A percentile compares a stretch with the other conserved stretches of the same genome.
These are phyloP conservation scores for Glonium stellatum DNA, from an alignment of 495 filamentous ascomycete genomes.

Conservation along the genomic window DNA sequence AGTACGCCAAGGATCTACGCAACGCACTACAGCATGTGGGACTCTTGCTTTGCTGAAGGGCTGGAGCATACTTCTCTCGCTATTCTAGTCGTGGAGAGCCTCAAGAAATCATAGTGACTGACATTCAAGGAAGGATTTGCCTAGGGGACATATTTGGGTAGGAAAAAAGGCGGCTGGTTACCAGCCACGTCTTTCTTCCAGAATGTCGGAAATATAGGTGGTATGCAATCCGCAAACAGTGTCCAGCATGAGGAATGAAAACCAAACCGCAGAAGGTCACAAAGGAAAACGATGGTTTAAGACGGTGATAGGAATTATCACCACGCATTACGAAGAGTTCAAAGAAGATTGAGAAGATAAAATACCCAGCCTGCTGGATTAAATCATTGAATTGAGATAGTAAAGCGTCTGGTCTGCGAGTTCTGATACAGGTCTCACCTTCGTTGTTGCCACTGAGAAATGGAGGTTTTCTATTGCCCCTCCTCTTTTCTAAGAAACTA, in stretches of 20 bases:
- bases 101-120: background rate
- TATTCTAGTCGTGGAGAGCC: background rate
- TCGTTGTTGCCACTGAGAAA: background rate
- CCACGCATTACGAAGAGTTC: background rate
- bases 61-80: background rate
- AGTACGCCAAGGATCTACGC: too few relatives aligned
- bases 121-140: background rate
- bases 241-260: background rate
- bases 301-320: background rate
- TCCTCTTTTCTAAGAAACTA: too few relatives aligned
- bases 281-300: background rate
- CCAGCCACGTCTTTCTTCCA: constrained; percentile 2
- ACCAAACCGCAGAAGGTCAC: background rate
- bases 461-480: background rate
- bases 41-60: too few relatives aligned
- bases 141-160: background rate
- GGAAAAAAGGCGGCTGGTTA: background rate
- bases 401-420: background rate
- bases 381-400: background rate
- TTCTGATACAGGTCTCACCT: background rate
- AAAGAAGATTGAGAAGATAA: background rate
- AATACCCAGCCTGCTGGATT: background rate
- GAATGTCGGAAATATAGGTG: background rate
- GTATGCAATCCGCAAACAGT: constrained; percentile 6
- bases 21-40: too few relatives aligned